Conservation (phyloP, 495 filamentous ascomycete genomes). For the Geoglossum glabrum region DNA sequence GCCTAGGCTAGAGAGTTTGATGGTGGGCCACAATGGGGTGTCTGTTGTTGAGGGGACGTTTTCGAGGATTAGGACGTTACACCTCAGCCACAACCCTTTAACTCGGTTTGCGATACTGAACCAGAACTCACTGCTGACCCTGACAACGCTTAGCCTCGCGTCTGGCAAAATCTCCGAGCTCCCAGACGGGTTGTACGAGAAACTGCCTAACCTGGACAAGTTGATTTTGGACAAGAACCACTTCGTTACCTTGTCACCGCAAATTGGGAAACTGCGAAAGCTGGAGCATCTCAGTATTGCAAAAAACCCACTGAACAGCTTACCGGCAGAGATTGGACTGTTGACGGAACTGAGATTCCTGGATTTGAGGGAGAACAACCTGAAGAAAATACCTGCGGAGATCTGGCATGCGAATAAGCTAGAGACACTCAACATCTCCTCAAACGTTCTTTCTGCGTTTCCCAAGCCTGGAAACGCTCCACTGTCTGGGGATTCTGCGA, state of each 20-base stretch:
- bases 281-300: conserved; percentile 87
- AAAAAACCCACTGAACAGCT: conserved; percentile 61
- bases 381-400: conserved; percentile 71
- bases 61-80: conserved; percentile 57
- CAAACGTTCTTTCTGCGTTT: conserved; percentile 76
- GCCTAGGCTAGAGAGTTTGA: conserved; percentile 68
- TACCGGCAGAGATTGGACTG: conserved; percentile 73
- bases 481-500: conserved; percentile 27
- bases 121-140: conserved; percentile 48
- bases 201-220: conserved; percentile 66
- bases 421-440: conserved; percentile 84
- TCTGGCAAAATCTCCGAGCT: conserved; percentile 72
- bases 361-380: conserved; percentile 79
- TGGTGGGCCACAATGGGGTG: conserved; percentile 77
- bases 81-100: conserved; percentile 80
- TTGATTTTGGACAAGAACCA: conserved; percentile 89
- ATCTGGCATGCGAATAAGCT: conserved; percentile 80
- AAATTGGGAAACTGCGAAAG: conserved; percentile 64
- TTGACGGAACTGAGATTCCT: conserved; percentile 65
- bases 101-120: conserved; percentile 63
- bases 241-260: conserved; percentile 65
- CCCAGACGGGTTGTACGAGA: conserved; percentile 66
- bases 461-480: conserved; percentile 56
- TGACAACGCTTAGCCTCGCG: conserved; percentile 72
- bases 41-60: conserved; percentile 76